Percentiles rank a stretch among this genome's conserved stretches.
Evolutionary conservation across 305 asterid species (phyloP).

Genomic region (Fraxinus sp.): DNA sequence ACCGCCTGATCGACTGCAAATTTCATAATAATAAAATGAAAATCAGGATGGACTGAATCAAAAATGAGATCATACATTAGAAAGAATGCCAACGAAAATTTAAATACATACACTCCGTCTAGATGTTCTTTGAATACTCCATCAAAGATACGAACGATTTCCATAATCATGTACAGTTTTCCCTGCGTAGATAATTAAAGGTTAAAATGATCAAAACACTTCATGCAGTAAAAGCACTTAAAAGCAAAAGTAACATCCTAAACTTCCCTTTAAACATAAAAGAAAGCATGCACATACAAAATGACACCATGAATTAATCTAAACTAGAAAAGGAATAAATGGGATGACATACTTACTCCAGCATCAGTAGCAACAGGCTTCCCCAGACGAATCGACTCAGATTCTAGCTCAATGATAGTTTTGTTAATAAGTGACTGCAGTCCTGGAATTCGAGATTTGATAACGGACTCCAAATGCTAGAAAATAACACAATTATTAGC

Average conservation of each 20-base stretch:
- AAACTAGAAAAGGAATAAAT: conserved; percentile 2
- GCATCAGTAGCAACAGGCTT: conserved; percentile 96
- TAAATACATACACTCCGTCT: conserved; percentile 50
- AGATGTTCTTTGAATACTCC: conserved; percentile 57
- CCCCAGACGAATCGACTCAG: conserved; percentile 90
- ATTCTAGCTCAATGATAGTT: conserved; percentile 80
- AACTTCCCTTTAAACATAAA: background rate
- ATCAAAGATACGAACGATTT: conserved; percentile 49
- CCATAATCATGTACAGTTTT: conserved; percentile 53
- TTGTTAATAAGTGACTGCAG: conserved; percentile 95
- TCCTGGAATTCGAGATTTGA: conserved; percentile 97
- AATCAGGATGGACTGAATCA: conserved; percentile 14
- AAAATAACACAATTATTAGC: conserved; percentile 4
- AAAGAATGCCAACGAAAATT: background rate
- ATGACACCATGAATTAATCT: background rate
- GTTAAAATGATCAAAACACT: conserved; percentile 9
- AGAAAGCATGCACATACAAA: background rate
- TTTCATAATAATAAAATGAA: conserved; percentile 20
- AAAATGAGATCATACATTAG: background rate
- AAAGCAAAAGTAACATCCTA: conserved; percentile 2
- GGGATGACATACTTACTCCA: conserved; percentile 61
- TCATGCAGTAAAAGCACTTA: conserved; percentile 4
- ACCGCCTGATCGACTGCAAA: conserved; percentile 94
- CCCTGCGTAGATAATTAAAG: conserved; percentile 53
- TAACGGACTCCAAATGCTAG: conserved; percentile 93